These are phyloP conservation scores for Cantharellus anzutake DNA, from an alignment of 768 basidiomycete species.

Conservation along the genomic window DNA sequence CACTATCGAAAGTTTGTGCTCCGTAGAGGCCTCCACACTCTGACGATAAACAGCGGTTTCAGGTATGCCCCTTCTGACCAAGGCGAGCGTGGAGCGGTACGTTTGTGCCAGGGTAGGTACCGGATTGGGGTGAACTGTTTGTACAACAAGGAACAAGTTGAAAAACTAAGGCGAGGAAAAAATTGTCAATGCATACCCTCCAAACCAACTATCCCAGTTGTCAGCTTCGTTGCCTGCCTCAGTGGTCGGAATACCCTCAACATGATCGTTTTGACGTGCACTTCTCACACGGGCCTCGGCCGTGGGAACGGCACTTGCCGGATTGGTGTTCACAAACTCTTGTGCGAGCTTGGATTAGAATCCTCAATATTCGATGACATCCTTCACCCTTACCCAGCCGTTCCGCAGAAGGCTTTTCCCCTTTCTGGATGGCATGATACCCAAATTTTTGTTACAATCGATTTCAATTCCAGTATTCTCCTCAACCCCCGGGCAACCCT, in stretches of 20 bases:
- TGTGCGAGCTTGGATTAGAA: neutral
- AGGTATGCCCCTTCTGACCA: constrained; percentile 47
- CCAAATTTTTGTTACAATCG: too few species aligned
- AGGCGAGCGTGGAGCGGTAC: constrained; percentile 58
- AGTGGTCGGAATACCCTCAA: constrained; percentile 26
- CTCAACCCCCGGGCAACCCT: neutral
- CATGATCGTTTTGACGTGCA: constrained; percentile 23
- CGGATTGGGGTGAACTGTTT: constrained; percentile 58
- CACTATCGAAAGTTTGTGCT: constrained; percentile 56
- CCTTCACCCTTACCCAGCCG: neutral
- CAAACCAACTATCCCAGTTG: constrained; percentile 79
- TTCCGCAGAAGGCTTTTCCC: neutral
- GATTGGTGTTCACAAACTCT: neutral
- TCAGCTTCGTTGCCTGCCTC: constrained; percentile 35
- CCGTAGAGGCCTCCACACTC: constrained; percentile 68
- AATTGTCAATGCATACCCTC: constrained; percentile 3
- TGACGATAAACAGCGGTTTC: constrained; percentile 75
- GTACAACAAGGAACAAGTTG: neutral
- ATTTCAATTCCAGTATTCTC: too few species aligned
- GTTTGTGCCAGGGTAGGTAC: constrained; percentile 57
- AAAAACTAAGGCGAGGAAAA: neutral
- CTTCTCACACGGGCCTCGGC: neutral
- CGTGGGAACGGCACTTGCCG: neutral
- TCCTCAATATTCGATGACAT: neutral
- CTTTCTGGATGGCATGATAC: too few species aligned